Percentiles rank a stretch among this genome's conserved stretches.
These are phyloP conservation scores for Tulasnella calospora DNA, from an alignment of 768 basidiomycete genomes.

Conservation along the genomic window DNA sequence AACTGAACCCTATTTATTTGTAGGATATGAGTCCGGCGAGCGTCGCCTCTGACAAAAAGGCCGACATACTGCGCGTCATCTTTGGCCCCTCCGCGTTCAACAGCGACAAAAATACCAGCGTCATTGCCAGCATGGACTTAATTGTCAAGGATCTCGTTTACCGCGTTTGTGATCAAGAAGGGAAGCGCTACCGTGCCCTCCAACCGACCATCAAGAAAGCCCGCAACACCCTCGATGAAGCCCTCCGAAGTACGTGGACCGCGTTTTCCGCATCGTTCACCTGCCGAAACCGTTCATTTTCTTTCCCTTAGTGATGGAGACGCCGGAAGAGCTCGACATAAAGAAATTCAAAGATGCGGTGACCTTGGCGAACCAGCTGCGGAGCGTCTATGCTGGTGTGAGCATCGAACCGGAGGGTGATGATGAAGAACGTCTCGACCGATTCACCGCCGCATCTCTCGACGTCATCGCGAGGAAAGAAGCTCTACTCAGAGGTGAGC, in stretches of 20 bases:
- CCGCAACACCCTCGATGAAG: not conserved
- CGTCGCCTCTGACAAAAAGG: too few relatives aligned
- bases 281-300: too few relatives aligned
- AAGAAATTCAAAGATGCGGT: not conserved
- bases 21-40: too few relatives aligned
- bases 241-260: not conserved
- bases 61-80: too few relatives aligned
- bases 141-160: not conserved
- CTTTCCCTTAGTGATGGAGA: too few relatives aligned
- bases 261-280: too few relatives aligned
- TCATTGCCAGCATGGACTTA: not conserved
- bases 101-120: not conserved
- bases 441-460: not conserved
- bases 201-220: not conserved
- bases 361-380: not conserved
- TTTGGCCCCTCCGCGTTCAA: not conserved
- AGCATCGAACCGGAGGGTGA: not conserved
- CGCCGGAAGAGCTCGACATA: not conserved
- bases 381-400: not conserved
- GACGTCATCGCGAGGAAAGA: not conserved
- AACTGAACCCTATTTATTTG: too few relatives aligned
- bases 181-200: not conserved
- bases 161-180: not conserved
- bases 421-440: not conserved
- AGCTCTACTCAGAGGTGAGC: not conserved